These are phyloP conservation scores for Thelonectria olida DNA, from an alignment of 2,329 filamentous ascomycete genomes.

Conservation along the genomic window DNA sequence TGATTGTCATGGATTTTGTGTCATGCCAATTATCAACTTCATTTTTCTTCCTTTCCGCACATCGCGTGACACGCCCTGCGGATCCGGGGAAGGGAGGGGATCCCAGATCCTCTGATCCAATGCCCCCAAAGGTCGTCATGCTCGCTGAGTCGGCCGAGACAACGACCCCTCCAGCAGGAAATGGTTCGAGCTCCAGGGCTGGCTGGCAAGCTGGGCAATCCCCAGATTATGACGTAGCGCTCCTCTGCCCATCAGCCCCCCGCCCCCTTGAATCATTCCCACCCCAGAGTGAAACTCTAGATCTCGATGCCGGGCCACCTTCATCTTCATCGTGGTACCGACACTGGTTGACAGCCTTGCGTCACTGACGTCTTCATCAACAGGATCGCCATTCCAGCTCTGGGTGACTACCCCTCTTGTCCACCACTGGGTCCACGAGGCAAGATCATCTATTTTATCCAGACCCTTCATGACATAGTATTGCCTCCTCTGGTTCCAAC, in stretches of 20 bases:
- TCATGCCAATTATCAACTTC: not conserved
- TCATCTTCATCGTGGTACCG: not conserved
- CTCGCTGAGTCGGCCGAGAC: not conserved
- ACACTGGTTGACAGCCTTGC: constrained; percentile 25
- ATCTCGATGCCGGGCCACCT: constrained; percentile 30
- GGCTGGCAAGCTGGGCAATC: not conserved
- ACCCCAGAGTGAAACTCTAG: constrained; percentile 13
- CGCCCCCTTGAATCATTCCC: not conserved
- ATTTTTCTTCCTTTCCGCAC: not conserved
- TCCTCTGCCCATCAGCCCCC: not conserved
- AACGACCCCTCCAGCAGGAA: not conserved
- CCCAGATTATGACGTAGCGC: constrained; percentile 38
- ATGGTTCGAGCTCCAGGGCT: not conserved
- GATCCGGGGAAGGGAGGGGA: not conserved
- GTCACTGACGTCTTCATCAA: constrained; percentile 29
- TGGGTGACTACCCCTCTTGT: not conserved
- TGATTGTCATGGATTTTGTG: not conserved
- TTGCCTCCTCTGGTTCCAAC: not conserved
- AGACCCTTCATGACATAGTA: not conserved
- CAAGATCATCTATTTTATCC: too few relatives aligned
- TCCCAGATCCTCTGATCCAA: too few relatives aligned
- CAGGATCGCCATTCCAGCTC: not conserved
- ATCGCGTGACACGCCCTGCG: constrained; percentile 5
- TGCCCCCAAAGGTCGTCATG: too few relatives aligned
- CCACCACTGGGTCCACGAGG: too few relatives aligned